A percentile compares a stretch with the other conserved stretches of the same genome.
phyloP scores from a whole-genome alignment of 2,329 filamentous ascomycete species.

The Clarireedia paspali region DNA sequence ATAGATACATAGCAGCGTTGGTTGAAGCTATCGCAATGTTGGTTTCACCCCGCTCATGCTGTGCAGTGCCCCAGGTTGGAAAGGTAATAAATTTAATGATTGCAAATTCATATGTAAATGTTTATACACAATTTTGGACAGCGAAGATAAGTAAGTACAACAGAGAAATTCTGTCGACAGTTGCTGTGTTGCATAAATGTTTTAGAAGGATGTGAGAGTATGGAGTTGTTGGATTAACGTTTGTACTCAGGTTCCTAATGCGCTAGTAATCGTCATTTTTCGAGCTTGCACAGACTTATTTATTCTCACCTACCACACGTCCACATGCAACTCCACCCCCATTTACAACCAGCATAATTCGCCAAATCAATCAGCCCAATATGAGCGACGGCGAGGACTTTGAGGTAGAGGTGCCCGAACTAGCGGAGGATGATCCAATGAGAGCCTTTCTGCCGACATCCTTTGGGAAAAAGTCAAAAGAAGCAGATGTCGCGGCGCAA shows the following conservation, averaged over 20 bases:
- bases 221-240: background rate
- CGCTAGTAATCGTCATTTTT: background rate
- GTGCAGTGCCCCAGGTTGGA: conserved; percentile 8
- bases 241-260: background rate
- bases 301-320: background rate
- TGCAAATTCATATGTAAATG: background rate
- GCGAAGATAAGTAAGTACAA: background rate
- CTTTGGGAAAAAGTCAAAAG: conserved; percentile 75
- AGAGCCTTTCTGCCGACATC: conserved; percentile 70
- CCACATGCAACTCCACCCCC: background rate
- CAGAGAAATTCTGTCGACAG: background rate
- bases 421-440: conserved; percentile 61
- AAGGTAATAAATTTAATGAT: background rate
- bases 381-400: conserved; percentile 57
- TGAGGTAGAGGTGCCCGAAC: conserved; percentile 45
- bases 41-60: conserved; percentile 17
- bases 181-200: background rate
- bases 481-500: conserved; percentile 69
- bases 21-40: conserved; percentile 9
- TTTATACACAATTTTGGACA: background rate
- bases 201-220: background rate
- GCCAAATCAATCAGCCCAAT: background rate
- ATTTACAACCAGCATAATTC: background rate
- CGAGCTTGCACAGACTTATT: background rate
- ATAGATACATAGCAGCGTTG: conserved; percentile 25